Base-by-base conservation (phyloP, 1,284 basidiomycete genomes). In the Puccinia hordei region DNA sequence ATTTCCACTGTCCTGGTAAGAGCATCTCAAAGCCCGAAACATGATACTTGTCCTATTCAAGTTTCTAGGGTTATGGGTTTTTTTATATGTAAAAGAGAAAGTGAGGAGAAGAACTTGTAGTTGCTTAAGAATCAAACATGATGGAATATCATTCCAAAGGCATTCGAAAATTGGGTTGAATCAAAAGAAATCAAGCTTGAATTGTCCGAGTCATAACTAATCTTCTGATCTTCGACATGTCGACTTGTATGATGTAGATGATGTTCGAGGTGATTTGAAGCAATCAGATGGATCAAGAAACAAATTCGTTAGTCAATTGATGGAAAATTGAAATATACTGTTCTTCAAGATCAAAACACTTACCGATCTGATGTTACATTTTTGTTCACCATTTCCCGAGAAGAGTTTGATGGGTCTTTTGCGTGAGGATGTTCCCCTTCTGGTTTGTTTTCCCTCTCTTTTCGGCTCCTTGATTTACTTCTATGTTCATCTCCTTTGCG, bases 61-160 rank as follows among this genome's bases (percentile, higher is more conserved):
- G 38, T 41, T 41, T 41, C 38, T 41, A n/a, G n/a, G n/a, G n/a
- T n/a, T n/a, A n/a, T n/a, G 38, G 38, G 38, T 41, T 41, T 41
- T 6, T 41, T 6, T 41, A 41, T 41, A 41, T 41, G 6, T 41
- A 41, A 12, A 41, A 41, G 38, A 41, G 38, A 41, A 12, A 41
- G 12, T 41, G 38, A 41, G 13, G 46, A 49, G 17, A 49, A 3
- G 17, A 19, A 49, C 10, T 49, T 15, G 46, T 9, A 13, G 17
- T 9, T 49, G 46, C 46, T 49, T 17, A 5, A 15, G 46, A 49
- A 49, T 49, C 30, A 73, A 49, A 22, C 49, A 51, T 53, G 51
- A 57, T 73, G 69, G 51, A 73, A 73, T 38, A 73, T 35, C 53
- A 38, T 55, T 30, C 69, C 69, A 38, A 73, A 73, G n/a, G 51